Conservation (phyloP, 176 grass and related monocot species). For the Triticum turgidum region DNA sequence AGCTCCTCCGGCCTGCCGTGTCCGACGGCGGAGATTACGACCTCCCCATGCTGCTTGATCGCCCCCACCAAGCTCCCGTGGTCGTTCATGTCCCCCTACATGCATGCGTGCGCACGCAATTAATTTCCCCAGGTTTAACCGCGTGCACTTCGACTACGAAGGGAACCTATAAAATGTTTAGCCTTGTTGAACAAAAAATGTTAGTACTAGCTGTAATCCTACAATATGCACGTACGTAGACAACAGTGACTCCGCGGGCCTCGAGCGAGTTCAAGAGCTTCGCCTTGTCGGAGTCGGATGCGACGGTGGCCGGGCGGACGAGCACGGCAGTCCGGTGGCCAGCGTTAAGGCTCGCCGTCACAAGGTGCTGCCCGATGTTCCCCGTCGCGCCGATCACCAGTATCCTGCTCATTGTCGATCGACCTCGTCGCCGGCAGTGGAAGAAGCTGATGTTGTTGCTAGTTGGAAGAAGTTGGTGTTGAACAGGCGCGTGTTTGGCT, state of each 20-base stretch:
- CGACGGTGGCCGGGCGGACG: constrained; percentile 4
- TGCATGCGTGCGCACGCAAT: background rate
- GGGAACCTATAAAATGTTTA: no score
- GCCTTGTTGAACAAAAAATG: no score
- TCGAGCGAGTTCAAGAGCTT: constrained; percentile 25
- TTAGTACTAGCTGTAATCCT: no score
- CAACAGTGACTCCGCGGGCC: background rate
- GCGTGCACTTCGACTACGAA: no score
- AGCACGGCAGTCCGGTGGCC: constrained; percentile 36
- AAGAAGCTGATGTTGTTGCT: no score
- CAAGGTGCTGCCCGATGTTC: constrained; percentile 33
- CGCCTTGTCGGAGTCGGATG: background rate
- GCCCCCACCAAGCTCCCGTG: constrained; percentile 37
- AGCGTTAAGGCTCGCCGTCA: constrained; percentile 21
- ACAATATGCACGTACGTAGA: background rate
- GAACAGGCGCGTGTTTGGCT: no score
- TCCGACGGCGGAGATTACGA: constrained; percentile 39
- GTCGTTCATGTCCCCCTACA: constrained; percentile 43
- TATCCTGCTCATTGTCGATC: background rate
- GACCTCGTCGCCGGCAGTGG: no score
- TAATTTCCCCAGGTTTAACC: background rate
- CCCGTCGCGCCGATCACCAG: constrained; percentile 40
- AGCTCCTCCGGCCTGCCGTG: constrained; percentile 10
- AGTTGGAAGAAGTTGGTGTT: no score
- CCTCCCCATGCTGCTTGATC: constrained; percentile 32